Conservation (phyloP, 1,284 basidiomycete genomes). For the Ganoderma sinense region DNA sequence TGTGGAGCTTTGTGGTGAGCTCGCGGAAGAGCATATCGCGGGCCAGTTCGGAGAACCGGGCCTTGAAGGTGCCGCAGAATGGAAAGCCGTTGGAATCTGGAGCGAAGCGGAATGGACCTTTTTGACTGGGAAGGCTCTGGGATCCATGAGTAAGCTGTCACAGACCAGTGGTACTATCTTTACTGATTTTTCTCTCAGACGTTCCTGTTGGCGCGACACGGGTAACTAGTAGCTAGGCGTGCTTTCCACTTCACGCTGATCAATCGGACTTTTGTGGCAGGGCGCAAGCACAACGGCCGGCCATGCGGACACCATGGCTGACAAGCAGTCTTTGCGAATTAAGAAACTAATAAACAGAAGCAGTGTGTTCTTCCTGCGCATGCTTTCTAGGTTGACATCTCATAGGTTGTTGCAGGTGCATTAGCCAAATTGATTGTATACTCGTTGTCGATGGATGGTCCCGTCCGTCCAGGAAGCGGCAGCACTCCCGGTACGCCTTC, state of each 20-base stretch:
- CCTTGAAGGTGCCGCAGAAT: slow-evolving; percentile 60
- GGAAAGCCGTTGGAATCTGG: slow-evolving; percentile 91
- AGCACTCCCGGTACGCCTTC: slow-evolving; percentile 42
- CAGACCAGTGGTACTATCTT: slow-evolving; percentile 7
- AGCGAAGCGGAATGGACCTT: slow-evolving; percentile 87
- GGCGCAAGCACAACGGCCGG: slow-evolving; percentile 67
- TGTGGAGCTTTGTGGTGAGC: slow-evolving; percentile 80
- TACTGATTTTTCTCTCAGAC: slow-evolving; percentile 49
- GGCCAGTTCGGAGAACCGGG: slow-evolving; percentile 61
- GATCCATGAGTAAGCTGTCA: slow-evolving; percentile 80
- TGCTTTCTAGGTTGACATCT: slow-evolving; percentile 6
- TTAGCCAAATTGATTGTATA: slow-evolving; percentile 92
- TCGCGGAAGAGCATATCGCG: slow-evolving; percentile 82
- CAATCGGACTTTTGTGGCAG: slow-evolving; percentile 42
- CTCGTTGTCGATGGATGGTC: slow-evolving; percentile 89
- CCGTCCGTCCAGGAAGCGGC: slow-evolving; percentile 52
- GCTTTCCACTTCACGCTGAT: slow-evolving; percentile 18
- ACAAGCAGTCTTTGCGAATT: slow-evolving; percentile 75
- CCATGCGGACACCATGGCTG: slow-evolving; percentile 72
- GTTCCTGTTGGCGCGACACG: slow-evolving; percentile 76
- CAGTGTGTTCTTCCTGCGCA: background rate
- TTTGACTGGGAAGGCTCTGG: slow-evolving; percentile 87
- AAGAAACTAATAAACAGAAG: slow-evolving; percentile 52
- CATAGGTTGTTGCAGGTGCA: slow-evolving; percentile 55
- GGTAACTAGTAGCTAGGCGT: slow-evolving; percentile 45